phyloP scores from a whole-genome alignment of 1,139 yeast genomes.

The Pichia sp. region DNA sequence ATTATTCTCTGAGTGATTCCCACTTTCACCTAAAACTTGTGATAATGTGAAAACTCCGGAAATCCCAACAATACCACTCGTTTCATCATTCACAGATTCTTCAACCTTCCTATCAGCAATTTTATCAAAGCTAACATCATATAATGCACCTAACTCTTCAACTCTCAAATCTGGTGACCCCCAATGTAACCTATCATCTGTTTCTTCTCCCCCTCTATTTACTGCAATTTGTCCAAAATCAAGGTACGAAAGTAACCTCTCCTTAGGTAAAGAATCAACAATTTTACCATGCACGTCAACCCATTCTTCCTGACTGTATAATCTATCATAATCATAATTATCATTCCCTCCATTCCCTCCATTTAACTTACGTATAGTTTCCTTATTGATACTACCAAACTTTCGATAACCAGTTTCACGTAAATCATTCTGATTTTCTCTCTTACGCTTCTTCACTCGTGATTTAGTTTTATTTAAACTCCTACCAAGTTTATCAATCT shows the following conservation, averaged over 20 bases:
- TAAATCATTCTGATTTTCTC: neutral
- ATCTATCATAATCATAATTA: slow-evolving; percentile 13
- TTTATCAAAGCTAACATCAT: slow-evolving; percentile 2
- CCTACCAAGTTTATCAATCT: neutral
- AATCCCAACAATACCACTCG: neutral
- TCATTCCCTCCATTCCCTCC: slow-evolving; percentile 15
- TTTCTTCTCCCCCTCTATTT: neutral
- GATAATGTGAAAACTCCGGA: slow-evolving; percentile 13
- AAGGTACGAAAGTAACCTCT: neutral
- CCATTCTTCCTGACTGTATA: slow-evolving; percentile 20
- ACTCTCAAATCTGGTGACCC: slow-evolving; percentile 2
- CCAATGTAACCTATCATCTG: neutral
- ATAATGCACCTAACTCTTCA: slow-evolving; percentile 5
- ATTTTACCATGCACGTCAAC: slow-evolving; percentile 13
- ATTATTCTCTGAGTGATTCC: no score
- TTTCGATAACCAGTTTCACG: slow-evolving; percentile 4
- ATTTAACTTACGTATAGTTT: slow-evolving; percentile 11
- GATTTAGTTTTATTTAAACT: no score
- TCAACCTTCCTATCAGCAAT: neutral
- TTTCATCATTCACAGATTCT: neutral
- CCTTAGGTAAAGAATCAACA: neutral
- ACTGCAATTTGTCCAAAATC: slow-evolving; percentile 2
- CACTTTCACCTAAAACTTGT: slow-evolving; percentile 11
- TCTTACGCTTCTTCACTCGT: no score
- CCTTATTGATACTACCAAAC: slow-evolving; percentile 14